These are phyloP conservation scores for Entoloma clypeatum DNA, from an alignment of 1,284 basidiomycete species.

Conservation along the genomic window DNA sequence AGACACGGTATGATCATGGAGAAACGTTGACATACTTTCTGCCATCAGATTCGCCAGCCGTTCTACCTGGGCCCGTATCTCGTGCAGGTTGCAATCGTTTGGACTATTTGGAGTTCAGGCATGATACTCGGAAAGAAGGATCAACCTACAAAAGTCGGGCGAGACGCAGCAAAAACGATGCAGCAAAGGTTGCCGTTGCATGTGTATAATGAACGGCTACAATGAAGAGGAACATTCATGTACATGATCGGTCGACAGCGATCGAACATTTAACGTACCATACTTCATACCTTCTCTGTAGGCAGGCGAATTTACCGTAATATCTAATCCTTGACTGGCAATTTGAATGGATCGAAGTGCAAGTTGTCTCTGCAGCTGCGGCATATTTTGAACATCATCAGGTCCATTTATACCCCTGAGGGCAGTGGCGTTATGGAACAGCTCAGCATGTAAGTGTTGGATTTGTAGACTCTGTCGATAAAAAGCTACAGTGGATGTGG, in stretches of 20 bases:
- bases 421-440: constrained; percentile 79
- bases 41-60: constrained; percentile 71
- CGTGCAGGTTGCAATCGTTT: constrained; percentile 73
- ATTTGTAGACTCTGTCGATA: constrained; percentile 81
- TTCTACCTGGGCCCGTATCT: constrained; percentile 77
- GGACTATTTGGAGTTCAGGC: constrained; percentile 48
- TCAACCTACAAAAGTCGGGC: constrained; percentile 75
- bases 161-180: constrained; percentile 83
- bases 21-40: constrained; percentile 51
- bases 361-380: constrained; percentile 61
- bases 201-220: constrained; percentile 86
- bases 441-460: constrained; percentile 73
- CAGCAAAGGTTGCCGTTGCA: constrained; percentile 89
- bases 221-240: constrained; percentile 11
- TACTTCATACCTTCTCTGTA: constrained; percentile 91
- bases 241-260: constrained; percentile 3
- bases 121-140: neutral
- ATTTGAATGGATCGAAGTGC: constrained; percentile 70
- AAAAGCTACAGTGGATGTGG: constrained; percentile 48
- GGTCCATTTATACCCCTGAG: constrained; percentile 72
- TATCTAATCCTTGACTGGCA: constrained; percentile 65
- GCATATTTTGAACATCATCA: constrained; percentile 75
- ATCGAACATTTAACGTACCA: constrained; percentile 42
- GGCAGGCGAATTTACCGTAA: constrained; percentile 71
- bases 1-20: neutral